Conservation (phyloP, 1,284 basidiomycete genomes). For the Trametes pubescens region DNA sequence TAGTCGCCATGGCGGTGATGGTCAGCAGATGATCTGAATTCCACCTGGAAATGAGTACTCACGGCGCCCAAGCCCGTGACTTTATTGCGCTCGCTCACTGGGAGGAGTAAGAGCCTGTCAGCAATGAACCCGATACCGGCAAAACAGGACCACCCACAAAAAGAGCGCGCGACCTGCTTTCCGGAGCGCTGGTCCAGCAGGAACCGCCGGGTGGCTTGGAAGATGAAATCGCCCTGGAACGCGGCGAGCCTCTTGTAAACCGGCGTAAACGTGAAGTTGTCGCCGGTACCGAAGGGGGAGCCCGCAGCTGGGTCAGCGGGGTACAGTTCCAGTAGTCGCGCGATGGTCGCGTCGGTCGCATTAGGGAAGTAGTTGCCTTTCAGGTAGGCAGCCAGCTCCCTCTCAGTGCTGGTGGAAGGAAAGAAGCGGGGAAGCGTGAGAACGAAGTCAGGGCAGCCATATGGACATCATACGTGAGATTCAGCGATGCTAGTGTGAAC, state of each 20-base stretch:
- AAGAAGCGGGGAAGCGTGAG: neutral
- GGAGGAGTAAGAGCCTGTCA: slow-evolving; percentile 27
- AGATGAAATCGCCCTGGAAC: slow-evolving; percentile 56
- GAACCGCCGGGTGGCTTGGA: slow-evolving; percentile 53
- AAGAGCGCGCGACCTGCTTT: slow-evolving; percentile 57
- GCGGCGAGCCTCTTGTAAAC: slow-evolving; percentile 62
- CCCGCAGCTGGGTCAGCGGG: slow-evolving; percentile 46
- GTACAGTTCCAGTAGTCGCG: slow-evolving; percentile 27
- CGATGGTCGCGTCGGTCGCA: neutral
- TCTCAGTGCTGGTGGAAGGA: slow-evolving; percentile 7
- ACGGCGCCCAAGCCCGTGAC: slow-evolving; percentile 5
- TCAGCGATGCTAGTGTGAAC: slow-evolving; percentile 32
- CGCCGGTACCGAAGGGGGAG: slow-evolving; percentile 59
- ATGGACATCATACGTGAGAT: slow-evolving; percentile 27
- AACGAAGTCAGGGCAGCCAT: slow-evolving; percentile 13
- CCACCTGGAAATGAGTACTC: neutral
- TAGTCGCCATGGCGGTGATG: neutral
- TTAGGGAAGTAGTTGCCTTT: slow-evolving; percentile 4
- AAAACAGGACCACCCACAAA: slow-evolving; percentile 48
- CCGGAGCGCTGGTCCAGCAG: slow-evolving; percentile 43
- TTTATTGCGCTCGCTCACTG: slow-evolving; percentile 7
- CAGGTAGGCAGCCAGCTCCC: slow-evolving; percentile 3
- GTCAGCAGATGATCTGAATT: slow-evolving; percentile 20
- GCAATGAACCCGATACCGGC: slow-evolving; percentile 47
- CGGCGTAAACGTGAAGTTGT: slow-evolving; percentile 51